Evolutionary conservation across 2,329 filamentous ascomycete species (phyloP).

Genomic region (Cladosporium sp.): DNA sequence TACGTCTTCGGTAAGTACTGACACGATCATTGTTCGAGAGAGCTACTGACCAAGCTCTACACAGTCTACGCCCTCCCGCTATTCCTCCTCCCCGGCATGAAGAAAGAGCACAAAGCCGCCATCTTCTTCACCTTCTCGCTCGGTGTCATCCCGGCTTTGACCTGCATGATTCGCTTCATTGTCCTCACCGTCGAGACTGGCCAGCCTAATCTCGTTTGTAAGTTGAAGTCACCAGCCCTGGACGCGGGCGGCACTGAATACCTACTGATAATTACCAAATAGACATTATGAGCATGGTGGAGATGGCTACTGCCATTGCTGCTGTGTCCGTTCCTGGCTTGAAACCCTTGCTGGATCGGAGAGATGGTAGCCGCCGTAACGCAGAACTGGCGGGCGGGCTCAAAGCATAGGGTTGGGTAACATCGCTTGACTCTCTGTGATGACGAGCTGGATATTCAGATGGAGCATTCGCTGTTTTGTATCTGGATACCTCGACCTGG

Average conservation of each 20-base stretch:
- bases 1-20: slow-evolving; percentile 29
- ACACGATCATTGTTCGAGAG: neutral
- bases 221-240: neutral
- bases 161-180: slow-evolving; percentile 25
- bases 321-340: slow-evolving; percentile 14
- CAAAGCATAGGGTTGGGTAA: neutral
- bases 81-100: slow-evolving; percentile 28
- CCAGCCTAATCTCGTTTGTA: slow-evolving; percentile 26
- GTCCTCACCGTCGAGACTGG: slow-evolving; percentile 23
- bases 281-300: slow-evolving; percentile 15
- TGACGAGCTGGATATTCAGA: no score
- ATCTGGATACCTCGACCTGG: no score
- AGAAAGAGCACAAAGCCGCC: slow-evolving; percentile 19
- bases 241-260: no score
- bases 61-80: slow-evolving; percentile 33
- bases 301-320: slow-evolving; percentile 14
- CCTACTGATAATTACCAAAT: neutral
- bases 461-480: no score
- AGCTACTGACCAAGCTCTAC: rapidly evolving
- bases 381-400: neutral
- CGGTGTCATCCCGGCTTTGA: slow-evolving; percentile 25
- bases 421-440: no score
- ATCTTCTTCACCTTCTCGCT: slow-evolving; percentile 24
- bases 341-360: slow-evolving; percentile 13
- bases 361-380: neutral